Evolutionary conservation across 2,329 filamentous ascomycete species (phyloP).

Genomic region (Claviceps sp.): DNA sequence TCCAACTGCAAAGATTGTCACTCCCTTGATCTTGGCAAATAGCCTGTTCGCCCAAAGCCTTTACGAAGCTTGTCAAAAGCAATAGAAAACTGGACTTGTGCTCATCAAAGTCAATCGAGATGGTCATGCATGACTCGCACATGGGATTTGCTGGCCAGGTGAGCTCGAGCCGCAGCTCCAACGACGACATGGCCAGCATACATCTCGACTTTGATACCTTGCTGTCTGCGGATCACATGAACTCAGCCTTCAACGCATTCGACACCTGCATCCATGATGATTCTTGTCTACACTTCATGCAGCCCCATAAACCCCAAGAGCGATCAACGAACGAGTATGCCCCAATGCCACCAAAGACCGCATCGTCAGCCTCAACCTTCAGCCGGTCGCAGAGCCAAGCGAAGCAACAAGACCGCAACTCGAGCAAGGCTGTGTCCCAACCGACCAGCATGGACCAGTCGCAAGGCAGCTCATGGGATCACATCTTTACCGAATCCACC

Average conservation of each 20-base stretch:
- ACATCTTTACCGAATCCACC: conserved; percentile 7
- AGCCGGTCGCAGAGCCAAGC: background rate
- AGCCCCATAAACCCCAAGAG: conserved; percentile 7
- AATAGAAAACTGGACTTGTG: background rate
- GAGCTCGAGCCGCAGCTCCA: conserved; percentile 10
- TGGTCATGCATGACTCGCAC: conserved; percentile 13
- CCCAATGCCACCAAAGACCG: conserved; percentile 2
- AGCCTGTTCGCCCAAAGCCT: background rate
- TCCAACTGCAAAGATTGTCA: background rate
- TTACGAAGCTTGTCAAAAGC: background rate
- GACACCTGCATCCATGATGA: conserved; percentile 19
- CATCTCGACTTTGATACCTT: conserved; percentile 15
- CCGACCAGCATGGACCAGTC: conserved; percentile 4
- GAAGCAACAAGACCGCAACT: background rate
- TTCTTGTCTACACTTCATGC: conserved; percentile 15
- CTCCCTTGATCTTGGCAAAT: background rate
- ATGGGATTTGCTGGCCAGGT: conserved; percentile 12
- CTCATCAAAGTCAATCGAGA: background rate
- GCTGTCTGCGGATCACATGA: conserved; percentile 12
- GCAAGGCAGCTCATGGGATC: conserved; percentile 9
- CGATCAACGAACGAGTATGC: conserved; percentile 5
- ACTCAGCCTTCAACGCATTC: conserved; percentile 14
- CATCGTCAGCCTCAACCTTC: background rate
- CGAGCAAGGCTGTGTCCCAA: background rate
- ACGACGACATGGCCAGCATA: conserved; percentile 17